phyloP scores from a whole-genome alignment of 2,329 filamentous ascomycete genomes.

The Stachybotrys chartarum region DNA sequence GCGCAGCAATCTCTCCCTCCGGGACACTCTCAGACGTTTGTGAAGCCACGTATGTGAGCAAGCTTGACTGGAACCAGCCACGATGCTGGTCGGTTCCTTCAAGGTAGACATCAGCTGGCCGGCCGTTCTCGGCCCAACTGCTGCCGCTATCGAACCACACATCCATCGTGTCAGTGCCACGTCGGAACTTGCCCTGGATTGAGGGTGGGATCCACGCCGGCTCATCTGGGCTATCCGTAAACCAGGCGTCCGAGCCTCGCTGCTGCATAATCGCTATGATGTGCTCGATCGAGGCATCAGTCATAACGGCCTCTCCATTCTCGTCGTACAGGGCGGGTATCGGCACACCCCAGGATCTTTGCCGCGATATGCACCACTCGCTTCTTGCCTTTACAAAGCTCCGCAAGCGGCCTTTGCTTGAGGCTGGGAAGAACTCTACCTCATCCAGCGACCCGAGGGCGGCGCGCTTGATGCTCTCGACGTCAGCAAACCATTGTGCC shows the following conservation, averaged over 20 bases:
- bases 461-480: slow-evolving; percentile 69
- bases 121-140: slow-evolving; percentile 64
- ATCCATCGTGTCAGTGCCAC: slow-evolving; percentile 95
- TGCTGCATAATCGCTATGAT: slow-evolving; percentile 72
- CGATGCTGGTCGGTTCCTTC: slow-evolving; percentile 95
- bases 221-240: slow-evolving; percentile 73
- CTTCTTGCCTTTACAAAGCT: slow-evolving; percentile 82
- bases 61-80: slow-evolving; percentile 96
- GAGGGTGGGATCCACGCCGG: slow-evolving; percentile 66
- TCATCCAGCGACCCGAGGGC: slow-evolving; percentile 63
- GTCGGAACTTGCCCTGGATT: slow-evolving; percentile 54
- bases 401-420: slow-evolving; percentile 66
- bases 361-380: slow-evolving; percentile 97
- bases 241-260: slow-evolving; percentile 89
- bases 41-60: slow-evolving; percentile 75
- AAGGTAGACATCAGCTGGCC: slow-evolving; percentile 76
- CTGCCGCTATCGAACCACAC: slow-evolving; percentile 99
- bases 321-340: slow-evolving; percentile 83
- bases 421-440: slow-evolving; percentile 73
- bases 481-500: slow-evolving; percentile 96
- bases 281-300: slow-evolving; percentile 70
- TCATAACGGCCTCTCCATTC: slow-evolving; percentile 69
- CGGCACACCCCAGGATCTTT: slow-evolving; percentile 92
- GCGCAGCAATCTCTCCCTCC: slow-evolving; percentile 36
- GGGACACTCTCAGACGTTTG: slow-evolving; percentile 31